These are phyloP conservation scores for Sphaceloma murrayae DNA, from an alignment of 2,329 filamentous ascomycete genomes.

Conservation along the genomic window DNA sequence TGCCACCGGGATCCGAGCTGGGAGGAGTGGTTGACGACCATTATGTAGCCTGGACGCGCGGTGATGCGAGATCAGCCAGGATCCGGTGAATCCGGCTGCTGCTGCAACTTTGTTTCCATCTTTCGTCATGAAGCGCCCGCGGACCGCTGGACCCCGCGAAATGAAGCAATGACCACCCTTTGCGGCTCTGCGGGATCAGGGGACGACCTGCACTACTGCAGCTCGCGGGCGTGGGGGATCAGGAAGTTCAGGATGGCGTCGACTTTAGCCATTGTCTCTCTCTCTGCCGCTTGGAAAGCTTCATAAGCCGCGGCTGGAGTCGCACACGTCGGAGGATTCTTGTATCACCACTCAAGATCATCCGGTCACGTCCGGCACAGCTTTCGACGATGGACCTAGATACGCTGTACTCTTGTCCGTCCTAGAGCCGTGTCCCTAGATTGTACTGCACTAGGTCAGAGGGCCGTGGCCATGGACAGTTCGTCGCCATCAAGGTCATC, in stretches of 20 bases:
- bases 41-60: background rate
- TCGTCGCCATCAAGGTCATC: background rate
- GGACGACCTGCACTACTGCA: too few species aligned
- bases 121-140: conserved; percentile 10
- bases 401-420: too few species aligned
- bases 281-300: background rate
- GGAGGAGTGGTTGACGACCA: background rate
- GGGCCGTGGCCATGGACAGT: background rate
- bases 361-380: too few species aligned
- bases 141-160: background rate
- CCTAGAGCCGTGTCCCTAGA: too few species aligned
- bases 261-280: too few species aligned
- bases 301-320: too few species aligned
- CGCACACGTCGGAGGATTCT: too few species aligned
- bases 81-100: conserved; percentile 8
- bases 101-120: conserved; percentile 5
- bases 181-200: background rate
- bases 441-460: background rate
- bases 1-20: background rate
- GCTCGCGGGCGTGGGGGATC: background rate
- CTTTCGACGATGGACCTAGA: too few species aligned
- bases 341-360: too few species aligned
- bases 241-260: background rate
- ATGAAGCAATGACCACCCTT: background rate
- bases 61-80: background rate